Conservation (phyloP, 768 basidiomycete species). For the Phlebiopsis gigantea region DNA sequence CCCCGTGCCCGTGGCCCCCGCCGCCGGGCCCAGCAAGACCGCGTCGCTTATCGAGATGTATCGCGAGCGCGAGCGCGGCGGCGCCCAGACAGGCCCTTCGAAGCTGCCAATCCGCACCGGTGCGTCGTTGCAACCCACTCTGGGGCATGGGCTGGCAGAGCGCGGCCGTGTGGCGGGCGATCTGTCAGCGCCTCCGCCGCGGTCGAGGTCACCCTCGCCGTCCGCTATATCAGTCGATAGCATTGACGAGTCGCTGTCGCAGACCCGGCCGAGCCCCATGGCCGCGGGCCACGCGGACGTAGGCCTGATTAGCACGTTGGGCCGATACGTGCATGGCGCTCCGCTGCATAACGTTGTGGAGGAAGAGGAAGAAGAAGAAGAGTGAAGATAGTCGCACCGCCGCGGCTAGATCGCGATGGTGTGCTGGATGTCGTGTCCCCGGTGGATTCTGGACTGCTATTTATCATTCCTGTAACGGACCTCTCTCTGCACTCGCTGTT, state of each 20-base stretch:
- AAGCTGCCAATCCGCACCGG: constrained; percentile 30
- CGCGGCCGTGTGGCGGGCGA: constrained; percentile 8
- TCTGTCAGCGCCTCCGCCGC: constrained; percentile 17
- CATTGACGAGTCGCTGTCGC: constrained; percentile 9
- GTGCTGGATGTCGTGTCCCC: background rate
- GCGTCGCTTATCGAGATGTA: constrained; percentile 84
- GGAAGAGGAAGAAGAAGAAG: constrained; percentile 60
- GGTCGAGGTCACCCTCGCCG: constrained; percentile 14
- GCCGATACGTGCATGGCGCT: constrained; percentile 75
- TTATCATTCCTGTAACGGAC: constrained; percentile 4
- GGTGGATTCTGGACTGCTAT: background rate
- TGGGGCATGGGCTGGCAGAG: background rate
- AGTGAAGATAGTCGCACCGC: no score
- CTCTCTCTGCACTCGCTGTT: background rate
- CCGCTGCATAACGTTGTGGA: constrained; percentile 84
- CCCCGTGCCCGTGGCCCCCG: background rate
- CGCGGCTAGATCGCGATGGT: no score
- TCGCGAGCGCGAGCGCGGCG: constrained; percentile 57
- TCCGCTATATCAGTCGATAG: constrained; percentile 14
- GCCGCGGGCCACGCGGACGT: constrained; percentile 1
- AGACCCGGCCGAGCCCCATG: background rate
- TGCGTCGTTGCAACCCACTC: constrained; percentile 18
- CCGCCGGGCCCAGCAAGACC: constrained; percentile 47
- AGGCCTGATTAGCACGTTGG: constrained; percentile 9
- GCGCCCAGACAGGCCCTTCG: constrained; percentile 18